These are phyloP conservation scores for Coemansia sp. DNA, from an alignment of 192 early-diverging fungal genomes.

Conservation along the genomic window DNA sequence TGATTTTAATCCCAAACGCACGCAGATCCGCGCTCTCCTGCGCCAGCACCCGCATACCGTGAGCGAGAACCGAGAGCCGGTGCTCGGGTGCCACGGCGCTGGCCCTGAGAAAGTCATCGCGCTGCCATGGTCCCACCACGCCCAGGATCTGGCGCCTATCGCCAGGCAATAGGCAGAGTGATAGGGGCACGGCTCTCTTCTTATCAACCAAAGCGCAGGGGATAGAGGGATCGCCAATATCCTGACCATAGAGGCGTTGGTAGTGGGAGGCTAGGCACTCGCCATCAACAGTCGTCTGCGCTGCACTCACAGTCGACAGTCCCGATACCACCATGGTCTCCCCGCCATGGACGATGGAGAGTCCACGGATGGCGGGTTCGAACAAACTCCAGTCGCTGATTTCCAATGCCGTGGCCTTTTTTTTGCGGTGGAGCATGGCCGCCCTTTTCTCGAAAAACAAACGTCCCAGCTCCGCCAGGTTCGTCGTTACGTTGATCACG, in stretches of 20 bases:
- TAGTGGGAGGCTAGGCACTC: constrained; percentile 6
- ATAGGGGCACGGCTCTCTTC: constrained; percentile 11
- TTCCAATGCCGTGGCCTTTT: not conserved
- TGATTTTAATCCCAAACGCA: constrained; percentile 20
- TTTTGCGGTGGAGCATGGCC: not conserved
- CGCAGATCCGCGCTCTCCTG: not conserved
- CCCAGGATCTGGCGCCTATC: not conserved
- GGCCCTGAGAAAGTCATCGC: not conserved
- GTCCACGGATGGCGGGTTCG: not conserved
- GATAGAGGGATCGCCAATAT: not conserved
- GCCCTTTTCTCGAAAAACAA: constrained; percentile 4
- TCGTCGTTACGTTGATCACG: not conserved
- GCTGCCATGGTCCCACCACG: constrained; percentile 11
- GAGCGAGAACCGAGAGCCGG: not conserved
- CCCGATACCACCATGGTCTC: not conserved
- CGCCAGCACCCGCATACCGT: not conserved
- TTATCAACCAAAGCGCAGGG: constrained; percentile 12
- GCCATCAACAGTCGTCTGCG: constrained; percentile 1
- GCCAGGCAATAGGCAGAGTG: constrained; percentile 2
- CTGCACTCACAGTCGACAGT: not conserved
- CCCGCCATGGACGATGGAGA: not conserved
- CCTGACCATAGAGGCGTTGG: not conserved
- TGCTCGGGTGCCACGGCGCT: constrained; percentile 1
- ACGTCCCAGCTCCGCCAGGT: constrained; percentile 3
- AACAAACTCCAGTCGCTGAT: constrained; percentile 7